Conservation (phyloP, 163 green algal genomes). For the Scenedesmus sp. region DNA sequence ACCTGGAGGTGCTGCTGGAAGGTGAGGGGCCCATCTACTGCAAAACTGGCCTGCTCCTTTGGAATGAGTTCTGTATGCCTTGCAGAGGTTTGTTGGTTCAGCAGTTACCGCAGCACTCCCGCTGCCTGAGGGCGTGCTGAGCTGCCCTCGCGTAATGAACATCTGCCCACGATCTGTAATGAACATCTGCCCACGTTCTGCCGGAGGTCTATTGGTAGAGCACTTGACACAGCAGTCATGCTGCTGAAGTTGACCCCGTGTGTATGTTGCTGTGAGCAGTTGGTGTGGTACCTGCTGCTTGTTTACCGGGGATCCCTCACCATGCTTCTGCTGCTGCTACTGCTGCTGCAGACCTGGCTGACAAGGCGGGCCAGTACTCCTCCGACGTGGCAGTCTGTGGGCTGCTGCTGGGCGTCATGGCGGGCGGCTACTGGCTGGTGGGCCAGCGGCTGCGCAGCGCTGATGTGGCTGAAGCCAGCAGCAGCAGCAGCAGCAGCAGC, state of each 20-base stretch:
- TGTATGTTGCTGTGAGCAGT: background rate
- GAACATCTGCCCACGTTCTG: no score
- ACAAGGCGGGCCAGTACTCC: constrained; percentile 50
- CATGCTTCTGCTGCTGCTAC: background rate
- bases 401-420: constrained; percentile 17
- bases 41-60: no score
- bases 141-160: no score
- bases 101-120: no score
- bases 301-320: background rate
- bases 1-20: constrained; percentile 62
- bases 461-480: background rate
- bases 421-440: background rate
- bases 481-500: constrained; percentile 31
- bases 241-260: background rate
- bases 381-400: constrained; percentile 40
- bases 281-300: background rate
- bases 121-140: no score
- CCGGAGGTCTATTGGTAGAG: no score
- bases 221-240: no score
- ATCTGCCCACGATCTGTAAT: no score
- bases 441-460: constrained; percentile 28
- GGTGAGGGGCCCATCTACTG: constrained; percentile 49
- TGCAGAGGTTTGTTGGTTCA: no score
- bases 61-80: no score
- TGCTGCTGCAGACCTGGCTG: constrained; percentile 46